Evolutionary conservation across 2,329 filamentous ascomycete species (phyloP), one percentile per base, ranked within the genome.

Genomic region (Penicillium sp.): DNA sequence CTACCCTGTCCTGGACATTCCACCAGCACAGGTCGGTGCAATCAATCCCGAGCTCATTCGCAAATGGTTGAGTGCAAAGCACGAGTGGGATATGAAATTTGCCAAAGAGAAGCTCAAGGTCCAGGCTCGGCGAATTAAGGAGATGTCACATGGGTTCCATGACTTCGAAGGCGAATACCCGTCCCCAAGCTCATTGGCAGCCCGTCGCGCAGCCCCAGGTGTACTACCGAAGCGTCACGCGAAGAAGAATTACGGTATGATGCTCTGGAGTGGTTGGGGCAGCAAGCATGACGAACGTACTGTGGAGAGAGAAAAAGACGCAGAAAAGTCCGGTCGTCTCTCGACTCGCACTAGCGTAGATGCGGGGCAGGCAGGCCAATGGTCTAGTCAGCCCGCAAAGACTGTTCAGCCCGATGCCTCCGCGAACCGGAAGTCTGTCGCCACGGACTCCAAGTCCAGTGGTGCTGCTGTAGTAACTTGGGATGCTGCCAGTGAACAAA

Each of bases 191-290:
- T 92, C 95, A 0, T 77, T 97, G 10, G 92, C 90, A 1, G 90
- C 90, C 0, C 81, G 91, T 56, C 82, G 88, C 31, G 63, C 66
- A 11, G 72, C 71, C 13, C 71, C 69, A 8, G 72, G 68, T 2
- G 66, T 72, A 4, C 51, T 72, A 31, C 68, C 69, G 16, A 61
- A 67, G 21, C 64, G 64, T 21, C 64, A 60, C 11, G 62, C 59
- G 4, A 68, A 76, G 63, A 88, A 85, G 80, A 92, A 90, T 62
- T 85, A 89, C 75, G 91, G 89, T 8, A 80, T 97, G 72, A 85
- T 88, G 2, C 78, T 97, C 62, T 98, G 93, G 93, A 90, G 87
- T 50, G 80, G 88, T 1, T 96, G 92, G 90, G 92, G 91, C 14
- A 93, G 89, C 46, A 96, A 90, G 71, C 92, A 97, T 69, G 95